Base-by-base conservation (phyloP, 768 basidiomycete genomes). In the Suillus lakei region DNA sequence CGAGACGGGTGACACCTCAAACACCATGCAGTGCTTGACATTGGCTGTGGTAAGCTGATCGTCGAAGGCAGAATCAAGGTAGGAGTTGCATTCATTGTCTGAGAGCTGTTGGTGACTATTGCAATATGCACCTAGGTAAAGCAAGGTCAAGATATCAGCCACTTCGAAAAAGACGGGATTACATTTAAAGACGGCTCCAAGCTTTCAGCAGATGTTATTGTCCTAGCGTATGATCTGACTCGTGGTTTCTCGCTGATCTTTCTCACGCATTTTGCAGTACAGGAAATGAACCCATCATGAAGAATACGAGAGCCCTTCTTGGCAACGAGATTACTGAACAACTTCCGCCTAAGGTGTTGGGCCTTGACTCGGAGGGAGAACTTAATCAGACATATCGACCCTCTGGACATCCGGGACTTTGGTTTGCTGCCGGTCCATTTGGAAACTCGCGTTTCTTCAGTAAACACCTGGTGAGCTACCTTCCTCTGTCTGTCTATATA, bases 141-240 rank as follows among this genome's bases (percentile, higher is more conserved):
- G 51, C 73, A 76, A 12, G 74, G 74, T 38, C 74, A 79, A 64
- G 68, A 78, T 62, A 80, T 81, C 68, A 74, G 72, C 53, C 74
- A 79, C 60, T 66, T 71, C 81, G 66, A 81, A 78, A 71, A 78
- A 77, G 68, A 80, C 78, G 80, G 81, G 15, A 66, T 84, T 4
- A 71, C 74, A 63, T 84, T 83, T 67, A 73, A 72, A 9, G 72
- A 83, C 63, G 79, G 80, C 18, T 75, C 70, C 60, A 73, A 76
- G 54, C 68, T 83, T 39, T 71, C 81, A 30, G 82, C 78, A 38
- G 84, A 85, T 66, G 75, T 83, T 36, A 77, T 85, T 28, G 77
- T 86, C 21, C 79, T 81, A 63, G 82, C 83, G 2, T 85, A 84
- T 21, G 84, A 83, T 66, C 83, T 72, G 30, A 67, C 28, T 28